Evolutionary conservation across 73 alveolate species (phyloP), one percentile per base, ranked within the genome.

Genomic region (Effrenium voratum): DNA sequence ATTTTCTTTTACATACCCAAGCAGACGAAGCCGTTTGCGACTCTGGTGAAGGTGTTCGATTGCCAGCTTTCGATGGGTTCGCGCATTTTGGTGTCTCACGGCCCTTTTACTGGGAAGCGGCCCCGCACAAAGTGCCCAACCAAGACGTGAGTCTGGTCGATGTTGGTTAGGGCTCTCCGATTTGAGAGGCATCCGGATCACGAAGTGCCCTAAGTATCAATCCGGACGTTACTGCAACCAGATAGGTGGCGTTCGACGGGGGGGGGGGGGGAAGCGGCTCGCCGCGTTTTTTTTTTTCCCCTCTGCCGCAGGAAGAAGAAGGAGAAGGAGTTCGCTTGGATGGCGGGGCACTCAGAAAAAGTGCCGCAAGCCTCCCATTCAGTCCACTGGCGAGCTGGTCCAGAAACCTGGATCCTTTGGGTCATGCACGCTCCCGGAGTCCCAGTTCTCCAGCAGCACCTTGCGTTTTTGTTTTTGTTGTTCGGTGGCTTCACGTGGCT

Each of bases 321-420:
- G 46, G 94, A 66, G 46, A 86, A 86, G 83, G 94, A 59, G 66
- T 86, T 86, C 34, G 94, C 94, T 8, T 86, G 94, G 94, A 86
- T 86, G 94, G 94, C 12, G 34, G 46, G 94, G 60, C 32, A 13
- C 87, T 32, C 43, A 72, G 19, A 19, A 52, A 8, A 8, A 12
- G 63, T 52, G 63, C 63, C 63, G 19, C 19, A 19, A 12, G 26
- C 19, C 8, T 52, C 19, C 26, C 19, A 52, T 52, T 8, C 8
- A 12, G 63, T 52, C 19, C 26, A 19, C 26, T 8, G 26, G 19
- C 63, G 19, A 12, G 8, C 63, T 52, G 63, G 26, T 12, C 8
- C 19, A 12, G 63, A 52, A 8, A 52, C 63, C 26, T 8, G 63
- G 26, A 52, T 8, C 8, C 8, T 52, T 8, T 52, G 19, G 63